Evolutionary conservation across 139 green algal genomes (phyloP).

Genomic region (Chlamydomonas sphaeroides): DNA sequence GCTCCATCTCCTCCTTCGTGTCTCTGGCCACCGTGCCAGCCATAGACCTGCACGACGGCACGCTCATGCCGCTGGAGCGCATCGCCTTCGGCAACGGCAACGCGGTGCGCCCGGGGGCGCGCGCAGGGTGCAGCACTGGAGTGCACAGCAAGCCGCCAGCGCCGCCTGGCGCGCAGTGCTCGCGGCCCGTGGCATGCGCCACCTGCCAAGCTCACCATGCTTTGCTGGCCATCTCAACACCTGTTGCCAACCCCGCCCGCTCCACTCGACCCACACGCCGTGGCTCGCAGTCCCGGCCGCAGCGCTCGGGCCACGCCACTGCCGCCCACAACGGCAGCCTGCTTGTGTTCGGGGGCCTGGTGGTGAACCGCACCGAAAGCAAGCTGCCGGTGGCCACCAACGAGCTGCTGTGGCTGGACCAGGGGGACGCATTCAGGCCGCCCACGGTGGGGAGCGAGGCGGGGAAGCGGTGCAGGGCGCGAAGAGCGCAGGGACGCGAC

Average conservation of each 20-base stretch:
- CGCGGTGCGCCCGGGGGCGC: too few relatives aligned
- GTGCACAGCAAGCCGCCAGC: too few relatives aligned
- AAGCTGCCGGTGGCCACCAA: slow-evolving; percentile 1
- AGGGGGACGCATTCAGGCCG: neutral
- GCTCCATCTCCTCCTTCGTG: neutral
- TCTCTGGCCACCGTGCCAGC: neutral
- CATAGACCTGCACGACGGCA: neutral
- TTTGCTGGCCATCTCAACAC: too few relatives aligned
- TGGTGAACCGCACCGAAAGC: neutral
- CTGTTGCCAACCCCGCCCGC: too few relatives aligned
- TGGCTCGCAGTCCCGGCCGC: neutral
- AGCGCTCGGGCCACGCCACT: neutral
- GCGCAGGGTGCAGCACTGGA: too few relatives aligned
- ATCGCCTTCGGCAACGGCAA: too few relatives aligned
- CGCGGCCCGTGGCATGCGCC: too few relatives aligned
- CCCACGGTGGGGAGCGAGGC: neutral
- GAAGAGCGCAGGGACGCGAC: too few relatives aligned
- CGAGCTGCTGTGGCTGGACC: slow-evolving; percentile 2
- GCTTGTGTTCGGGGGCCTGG: neutral
- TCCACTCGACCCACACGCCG: too few relatives aligned
- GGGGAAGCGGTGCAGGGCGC: too few relatives aligned
- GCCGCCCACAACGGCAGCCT: neutral
- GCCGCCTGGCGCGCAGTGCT: too few relatives aligned
- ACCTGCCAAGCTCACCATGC: too few relatives aligned
- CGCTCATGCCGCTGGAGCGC: neutral